Evolutionary conservation across 1,139 yeast genomes (phyloP).

Genomic region (Entelexis sorbosivorans): DNA sequence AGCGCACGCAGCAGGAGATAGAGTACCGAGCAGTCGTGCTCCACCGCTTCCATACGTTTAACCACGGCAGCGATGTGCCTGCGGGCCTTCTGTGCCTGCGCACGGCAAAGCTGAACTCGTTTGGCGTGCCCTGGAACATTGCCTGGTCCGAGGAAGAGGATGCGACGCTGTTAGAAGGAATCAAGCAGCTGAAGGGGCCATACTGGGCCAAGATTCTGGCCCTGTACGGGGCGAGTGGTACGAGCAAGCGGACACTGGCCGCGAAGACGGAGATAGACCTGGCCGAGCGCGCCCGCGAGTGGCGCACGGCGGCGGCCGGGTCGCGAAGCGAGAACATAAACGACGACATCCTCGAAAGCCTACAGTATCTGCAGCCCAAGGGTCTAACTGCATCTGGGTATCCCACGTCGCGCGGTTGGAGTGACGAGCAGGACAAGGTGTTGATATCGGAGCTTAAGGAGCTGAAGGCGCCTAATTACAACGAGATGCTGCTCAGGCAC

Average conservation of each 20-base stretch:
- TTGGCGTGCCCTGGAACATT: background rate
- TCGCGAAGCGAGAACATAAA: background rate
- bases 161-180: background rate
- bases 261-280: background rate
- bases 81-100: background rate
- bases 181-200: background rate
- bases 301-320: background rate
- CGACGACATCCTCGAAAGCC: background rate
- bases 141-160: background rate
- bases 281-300: background rate
- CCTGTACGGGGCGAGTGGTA: background rate
- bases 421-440: background rate
- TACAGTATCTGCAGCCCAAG: background rate
- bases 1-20: background rate
- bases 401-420: background rate
- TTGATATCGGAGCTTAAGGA: conserved; percentile 2
- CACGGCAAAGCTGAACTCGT: background rate
- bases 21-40: background rate
- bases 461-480: conserved; percentile 10
- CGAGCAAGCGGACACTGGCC: background rate
- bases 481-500: conserved; percentile 9
- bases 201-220: background rate
- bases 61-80: background rate
- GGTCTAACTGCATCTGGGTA: background rate
- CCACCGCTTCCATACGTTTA: background rate